phyloP scores from a whole-genome alignment of 768 basidiomycete genomes.

The Mycena olivaceomarginata region DNA sequence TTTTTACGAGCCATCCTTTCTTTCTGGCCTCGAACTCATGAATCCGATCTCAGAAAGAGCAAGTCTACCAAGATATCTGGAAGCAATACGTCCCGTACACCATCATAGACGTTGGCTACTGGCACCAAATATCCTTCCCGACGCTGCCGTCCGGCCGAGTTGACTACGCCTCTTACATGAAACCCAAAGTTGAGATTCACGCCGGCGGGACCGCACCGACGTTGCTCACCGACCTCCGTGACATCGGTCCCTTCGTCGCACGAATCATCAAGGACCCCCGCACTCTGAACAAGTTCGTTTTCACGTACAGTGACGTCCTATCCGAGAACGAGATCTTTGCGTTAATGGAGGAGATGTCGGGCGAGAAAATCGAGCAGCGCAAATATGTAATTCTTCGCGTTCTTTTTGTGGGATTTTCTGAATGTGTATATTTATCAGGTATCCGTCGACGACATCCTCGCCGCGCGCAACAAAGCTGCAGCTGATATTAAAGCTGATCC shows the following conservation, averaged over 20 bases:
- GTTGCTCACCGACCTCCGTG: conserved; percentile 47
- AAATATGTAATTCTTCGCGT: too few species aligned
- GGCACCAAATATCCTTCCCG: not conserved
- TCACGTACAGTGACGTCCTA: conserved; percentile 51
- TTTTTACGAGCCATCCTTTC: not conserved
- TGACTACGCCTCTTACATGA: not conserved
- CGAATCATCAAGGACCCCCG: conserved; percentile 53
- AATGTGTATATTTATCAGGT: too few species aligned
- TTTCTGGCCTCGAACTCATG: not conserved
- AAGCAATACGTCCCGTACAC: conserved; percentile 53
- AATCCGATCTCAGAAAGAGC: conserved; percentile 38
- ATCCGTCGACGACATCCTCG: too few species aligned
- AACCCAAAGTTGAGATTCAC: conserved; percentile 37
- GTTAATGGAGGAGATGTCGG: conserved; percentile 46
- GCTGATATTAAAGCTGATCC: too few species aligned
- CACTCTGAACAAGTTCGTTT: too few species aligned
- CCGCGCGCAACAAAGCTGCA: too few species aligned
- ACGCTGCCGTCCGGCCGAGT: not conserved
- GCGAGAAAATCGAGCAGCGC: conserved; percentile 37
- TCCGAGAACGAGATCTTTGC: conserved; percentile 48
- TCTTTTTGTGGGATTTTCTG: too few species aligned
- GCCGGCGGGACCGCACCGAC: conserved; percentile 44
- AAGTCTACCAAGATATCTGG: conserved; percentile 48
- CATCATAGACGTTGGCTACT: not conserved
- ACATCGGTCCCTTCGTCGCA: conserved; percentile 53